Percentiles rank a stretch among this genome's conserved stretches.
Conservation (phyloP, 2,329 filamentous ascomycete species). For the Fusarium cyanostomum region DNA sequence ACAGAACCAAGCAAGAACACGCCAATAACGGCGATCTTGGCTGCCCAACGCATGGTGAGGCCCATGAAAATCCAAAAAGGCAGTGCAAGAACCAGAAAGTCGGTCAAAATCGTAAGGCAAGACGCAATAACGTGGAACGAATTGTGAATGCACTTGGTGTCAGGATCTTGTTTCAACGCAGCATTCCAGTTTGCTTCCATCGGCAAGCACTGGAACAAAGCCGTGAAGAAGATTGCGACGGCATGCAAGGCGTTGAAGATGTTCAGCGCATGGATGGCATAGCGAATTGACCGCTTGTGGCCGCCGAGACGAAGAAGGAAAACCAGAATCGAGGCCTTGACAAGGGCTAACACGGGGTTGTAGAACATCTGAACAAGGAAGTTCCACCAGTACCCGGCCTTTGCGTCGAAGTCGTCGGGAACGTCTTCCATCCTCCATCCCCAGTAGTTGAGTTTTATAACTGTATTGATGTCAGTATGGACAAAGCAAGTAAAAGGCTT, state of each 20-base stretch:
- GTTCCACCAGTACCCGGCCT: slow-evolving; percentile 46
- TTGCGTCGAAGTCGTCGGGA: slow-evolving; percentile 33
- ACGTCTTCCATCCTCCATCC: slow-evolving; percentile 41
- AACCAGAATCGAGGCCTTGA: slow-evolving; percentile 56
- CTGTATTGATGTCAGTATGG: neutral
- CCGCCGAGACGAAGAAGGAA: slow-evolving; percentile 56
- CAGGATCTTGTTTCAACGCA: slow-evolving; percentile 26
- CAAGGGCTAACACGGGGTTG: slow-evolving; percentile 56
- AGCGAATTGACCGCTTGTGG: slow-evolving; percentile 44
- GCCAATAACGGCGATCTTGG: slow-evolving; percentile 51
- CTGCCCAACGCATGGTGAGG: slow-evolving; percentile 50
- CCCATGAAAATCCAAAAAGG: slow-evolving; percentile 54
- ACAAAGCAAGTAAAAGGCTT: accelerated
- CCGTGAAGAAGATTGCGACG: slow-evolving; percentile 50
- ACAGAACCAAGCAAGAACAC: slow-evolving; percentile 52
- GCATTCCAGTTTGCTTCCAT: slow-evolving; percentile 48
- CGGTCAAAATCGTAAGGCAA: slow-evolving; percentile 53
- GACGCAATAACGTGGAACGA: slow-evolving; percentile 48
- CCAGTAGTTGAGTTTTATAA: slow-evolving; percentile 48
- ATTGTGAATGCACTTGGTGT: slow-evolving; percentile 48
- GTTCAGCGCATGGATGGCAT: slow-evolving; percentile 27
- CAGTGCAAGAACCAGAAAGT: slow-evolving; percentile 51
- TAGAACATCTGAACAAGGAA: slow-evolving; percentile 55
- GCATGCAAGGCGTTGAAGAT: slow-evolving; percentile 45
- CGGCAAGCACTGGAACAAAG: slow-evolving; percentile 53